phyloP scores from a whole-genome alignment of 306 rosid genomes.

The Delonix regia region DNA sequence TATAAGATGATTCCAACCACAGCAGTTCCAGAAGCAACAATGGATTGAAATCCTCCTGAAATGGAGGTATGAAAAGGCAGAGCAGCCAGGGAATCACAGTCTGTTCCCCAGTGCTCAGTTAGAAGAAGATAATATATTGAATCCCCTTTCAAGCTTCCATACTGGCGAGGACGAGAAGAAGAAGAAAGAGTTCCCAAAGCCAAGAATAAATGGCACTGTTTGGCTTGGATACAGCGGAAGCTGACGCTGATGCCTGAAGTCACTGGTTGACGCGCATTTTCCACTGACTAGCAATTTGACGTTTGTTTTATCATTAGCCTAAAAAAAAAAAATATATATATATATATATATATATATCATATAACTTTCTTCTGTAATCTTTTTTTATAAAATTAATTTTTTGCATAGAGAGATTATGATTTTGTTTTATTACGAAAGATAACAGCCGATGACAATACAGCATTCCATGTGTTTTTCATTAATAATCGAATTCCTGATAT shows the following conservation, averaged over 20 bases:
- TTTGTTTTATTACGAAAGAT: no score
- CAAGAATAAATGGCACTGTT: slow-evolving; percentile 16
- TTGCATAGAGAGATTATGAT: no score
- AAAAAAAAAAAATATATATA: no score
- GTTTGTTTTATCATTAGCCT: background rate
- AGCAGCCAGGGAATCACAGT: slow-evolving; percentile 24
- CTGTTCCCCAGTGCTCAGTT: background rate
- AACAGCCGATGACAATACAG: no score
- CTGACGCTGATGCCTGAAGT: background rate
- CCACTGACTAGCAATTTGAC: background rate
- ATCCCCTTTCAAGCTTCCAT: background rate
- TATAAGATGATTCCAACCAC: background rate
- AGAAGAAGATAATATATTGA: background rate
- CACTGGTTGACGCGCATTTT: slow-evolving; percentile 22
- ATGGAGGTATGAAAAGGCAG: slow-evolving; percentile 25
- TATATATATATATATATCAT: no score
- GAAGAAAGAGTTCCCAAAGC: background rate
- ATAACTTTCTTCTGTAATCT: no score
- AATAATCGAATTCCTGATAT: background rate
- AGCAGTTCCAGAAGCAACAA: background rate
- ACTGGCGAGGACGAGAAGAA: background rate
- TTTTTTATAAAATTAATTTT: no score
- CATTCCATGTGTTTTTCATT: no score
- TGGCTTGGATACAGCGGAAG: background rate
- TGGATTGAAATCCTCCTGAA: background rate